Evolutionary conservation across 2,329 filamentous ascomycete species (phyloP).

Genomic region (Ascochyta rabiei): DNA sequence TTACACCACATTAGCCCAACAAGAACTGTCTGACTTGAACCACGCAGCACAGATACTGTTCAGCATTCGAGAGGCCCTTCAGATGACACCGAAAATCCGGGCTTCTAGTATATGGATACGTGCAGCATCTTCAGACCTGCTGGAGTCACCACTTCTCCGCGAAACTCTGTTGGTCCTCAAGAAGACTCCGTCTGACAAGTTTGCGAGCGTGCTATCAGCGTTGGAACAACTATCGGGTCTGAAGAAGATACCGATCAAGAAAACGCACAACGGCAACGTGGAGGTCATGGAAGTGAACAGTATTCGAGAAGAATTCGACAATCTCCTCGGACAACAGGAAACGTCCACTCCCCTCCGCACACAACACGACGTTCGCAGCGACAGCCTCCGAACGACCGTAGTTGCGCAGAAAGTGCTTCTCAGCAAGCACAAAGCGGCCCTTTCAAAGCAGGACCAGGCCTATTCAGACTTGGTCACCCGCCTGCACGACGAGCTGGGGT

Average conservation of each 20-base stretch:
- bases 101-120: constrained; percentile 64
- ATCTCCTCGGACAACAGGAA: constrained; percentile 30
- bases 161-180: constrained; percentile 64
- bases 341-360: constrained; percentile 64
- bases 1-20: constrained; percentile 39
- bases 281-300: constrained; percentile 29
- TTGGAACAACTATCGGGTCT: constrained; percentile 28
- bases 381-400: constrained; percentile 75
- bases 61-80: constrained; percentile 46
- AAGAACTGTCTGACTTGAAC: constrained; percentile 51
- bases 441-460: constrained; percentile 72
- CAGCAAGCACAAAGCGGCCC: constrained; percentile 72
- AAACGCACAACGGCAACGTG: constrained; percentile 12
- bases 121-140: constrained; percentile 63
- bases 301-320: constrained; percentile 45
- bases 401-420: constrained; percentile 82
- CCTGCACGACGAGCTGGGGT: constrained; percentile 58
- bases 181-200: constrained; percentile 63
- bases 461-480: constrained; percentile 71
- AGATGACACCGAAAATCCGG: constrained; percentile 43
- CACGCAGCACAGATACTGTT: constrained; percentile 44
- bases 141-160: constrained; percentile 57
- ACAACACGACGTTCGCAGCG: constrained; percentile 73
- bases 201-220: constrained; percentile 52
- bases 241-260: background rate